Base-by-base conservation (phyloP, 169 alveolate species). In the Plasmodium blacklocki region DNA sequence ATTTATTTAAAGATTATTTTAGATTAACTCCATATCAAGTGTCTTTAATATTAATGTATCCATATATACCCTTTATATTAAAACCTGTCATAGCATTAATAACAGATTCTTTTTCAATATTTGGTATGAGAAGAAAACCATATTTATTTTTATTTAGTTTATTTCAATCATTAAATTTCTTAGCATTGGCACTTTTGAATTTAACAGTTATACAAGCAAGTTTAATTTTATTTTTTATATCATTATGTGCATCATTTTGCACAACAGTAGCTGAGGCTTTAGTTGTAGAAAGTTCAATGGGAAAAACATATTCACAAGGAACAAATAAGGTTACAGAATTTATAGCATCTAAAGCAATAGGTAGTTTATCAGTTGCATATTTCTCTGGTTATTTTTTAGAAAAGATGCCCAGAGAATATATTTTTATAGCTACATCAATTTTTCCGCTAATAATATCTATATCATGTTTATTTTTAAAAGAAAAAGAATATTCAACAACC, bases 321-420 rank as follows among this genome's bases (percentile, higher is more conserved):
- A 93, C 94, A 45, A 95, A 95, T 80, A 94, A 93, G 59, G 97
- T 98, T 19, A 94, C 98, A 1, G 96, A 96, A 66, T 97, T 97
- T 75, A 95, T 98, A 89, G 98, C 98, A 23, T 90, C 97, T 23
- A 96, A 96, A 78, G 97, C 98, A 21, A 68, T 96, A 29, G 99
- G 99, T 0, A 94, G 97, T 15, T 74, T 98, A 50, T 60, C 96
- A 49, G 98, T 97, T 54, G 98, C 99, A 12, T 98, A 98, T 93
- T 94, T 96, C 70, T 97, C 99, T 73, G 99, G 99, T 0, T 95
- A 95, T 62, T 83, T 98, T 66, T 78, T 97, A 12, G 98, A 97
- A 73, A 85, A 70, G n/a, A 91, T 95, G 71, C 85, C 96, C 19
- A 96, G 97, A 93, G 96, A 93, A 73, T 87, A 92, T 70, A 94